Evolutionary conservation across 2,329 filamentous ascomycete species (phyloP), one percentile per base, ranked within the genome.

Genomic region (Biscogniauxia sp.): DNA sequence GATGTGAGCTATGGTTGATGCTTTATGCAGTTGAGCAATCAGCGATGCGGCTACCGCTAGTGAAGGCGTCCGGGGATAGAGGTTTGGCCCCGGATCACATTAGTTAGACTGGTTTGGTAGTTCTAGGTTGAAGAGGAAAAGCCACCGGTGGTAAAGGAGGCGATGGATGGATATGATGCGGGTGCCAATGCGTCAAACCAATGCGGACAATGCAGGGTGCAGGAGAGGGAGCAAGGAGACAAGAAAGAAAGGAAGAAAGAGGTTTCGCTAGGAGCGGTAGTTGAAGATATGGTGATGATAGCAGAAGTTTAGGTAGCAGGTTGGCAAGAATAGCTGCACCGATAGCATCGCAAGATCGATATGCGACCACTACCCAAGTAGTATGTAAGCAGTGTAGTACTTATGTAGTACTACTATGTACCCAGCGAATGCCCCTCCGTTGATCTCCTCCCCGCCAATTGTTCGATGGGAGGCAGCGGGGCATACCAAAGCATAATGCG

Each of bases 381-480:
- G 23, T 23, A 23, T 23, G 23, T 5, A 5, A 23, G 2, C 23
- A 23, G 5, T 2, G 2, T 3, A 23, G 23, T 23, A 23, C 23
- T 5, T 23, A 23, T 5, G 2, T 23, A 23, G 23, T 23, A 23
- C 2, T 23, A 23, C 23, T 5, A n/a, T n/a, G n/a, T 23, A 23
- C 23, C 23, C 23, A 23, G 20, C 20, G 20, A 5, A 13, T 56
- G 54, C 54, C 54, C 54, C 54, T 56, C 54, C 11, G 37, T 23
- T 41, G 54, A 56, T 56, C 54, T 32, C 20, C 45, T 23, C 23
- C 54, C 9, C 37, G 25, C 54, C 54, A 56, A 56, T 56, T 13
- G 53, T 19, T 19, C 13, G 11, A 32, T 9, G 28, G 28, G 11
- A 32, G 28, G 11, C 2, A 32, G 26, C 25, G 53, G 53, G 53